These are phyloP conservation scores for Penicillium sp. DNA, from an alignment of 2,329 filamentous ascomycete genomes.

Conservation along the genomic window DNA sequence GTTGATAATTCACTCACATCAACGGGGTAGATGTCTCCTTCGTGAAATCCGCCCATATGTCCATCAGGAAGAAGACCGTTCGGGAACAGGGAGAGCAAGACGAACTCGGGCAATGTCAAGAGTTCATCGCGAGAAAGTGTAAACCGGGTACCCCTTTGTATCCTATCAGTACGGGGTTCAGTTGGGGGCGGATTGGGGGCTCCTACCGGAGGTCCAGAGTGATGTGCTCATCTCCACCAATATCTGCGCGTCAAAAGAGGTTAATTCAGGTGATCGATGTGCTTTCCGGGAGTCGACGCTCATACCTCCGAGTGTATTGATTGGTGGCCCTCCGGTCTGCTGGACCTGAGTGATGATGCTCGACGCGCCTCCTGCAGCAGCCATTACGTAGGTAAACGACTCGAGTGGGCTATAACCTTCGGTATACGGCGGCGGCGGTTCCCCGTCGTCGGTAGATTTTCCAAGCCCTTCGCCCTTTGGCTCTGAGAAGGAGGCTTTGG, in stretches of 20 bases:
- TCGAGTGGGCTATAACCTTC: slow-evolving; percentile 88
- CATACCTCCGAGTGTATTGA: slow-evolving; percentile 83
- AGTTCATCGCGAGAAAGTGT: slow-evolving; percentile 92
- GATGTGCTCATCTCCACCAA: slow-evolving; percentile 87
- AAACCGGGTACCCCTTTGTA: slow-evolving; percentile 77
- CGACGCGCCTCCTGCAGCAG: slow-evolving; percentile 89
- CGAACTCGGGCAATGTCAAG: slow-evolving; percentile 92
- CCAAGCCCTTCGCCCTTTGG: slow-evolving; percentile 69
- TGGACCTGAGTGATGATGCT: slow-evolving; percentile 99
- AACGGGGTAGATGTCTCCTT: slow-evolving; percentile 91
- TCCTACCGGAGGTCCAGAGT: slow-evolving; percentile 85
- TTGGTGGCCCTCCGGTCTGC: slow-evolving; percentile 76
- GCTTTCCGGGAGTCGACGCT: not conserved
- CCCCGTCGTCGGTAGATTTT: slow-evolving; percentile 72
- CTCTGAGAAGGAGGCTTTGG: slow-evolving; percentile 80
- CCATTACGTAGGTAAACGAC: slow-evolving; percentile 96
- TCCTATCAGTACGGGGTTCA: slow-evolving; percentile 10
- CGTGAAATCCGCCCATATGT: slow-evolving; percentile 87
- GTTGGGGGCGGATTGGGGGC: not conserved
- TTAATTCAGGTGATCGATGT: slow-evolving; percentile 4
- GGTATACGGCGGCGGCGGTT: slow-evolving; percentile 92
- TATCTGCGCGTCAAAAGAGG: slow-evolving; percentile 50
- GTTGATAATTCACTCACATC: slow-evolving; percentile 64
- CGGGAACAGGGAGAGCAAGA: slow-evolving; percentile 92
- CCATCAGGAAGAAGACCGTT: slow-evolving; percentile 97